Evolutionary conservation across 225 moss, liverwort and hornwort genomes (phyloP), one percentile per base, ranked within the genome.

Genomic region (Bryoerythrophyllum caledonicum): DNA sequence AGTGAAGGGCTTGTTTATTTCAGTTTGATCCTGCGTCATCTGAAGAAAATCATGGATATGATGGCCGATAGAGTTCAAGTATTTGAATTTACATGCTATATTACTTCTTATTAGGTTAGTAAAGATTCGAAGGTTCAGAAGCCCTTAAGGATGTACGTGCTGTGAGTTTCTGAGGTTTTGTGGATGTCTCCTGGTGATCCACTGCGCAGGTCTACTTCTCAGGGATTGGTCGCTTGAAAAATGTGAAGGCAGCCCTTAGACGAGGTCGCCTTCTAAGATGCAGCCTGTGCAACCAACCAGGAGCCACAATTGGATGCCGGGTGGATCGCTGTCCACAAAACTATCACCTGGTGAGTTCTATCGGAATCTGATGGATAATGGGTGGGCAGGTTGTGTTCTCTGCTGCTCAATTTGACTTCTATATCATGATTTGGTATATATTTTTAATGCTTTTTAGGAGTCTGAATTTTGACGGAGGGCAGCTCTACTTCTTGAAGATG

Each of bases 281-380:
- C 86, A 89, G 83, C 68, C 79, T 81, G 68, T 93, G 93, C 85
- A 91, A 88, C 56, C 93, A 87, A 63, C 91, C 89, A 32, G 93
- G 93, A 69, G 93, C 93, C 49, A 93, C 93, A 66, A 93, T 93
- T 76, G 93, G 93, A 65, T 93, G 93, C 76, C 91, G 91, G 52
- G 89, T 93, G 76, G 93, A 93, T 89, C 89, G 89, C 21, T 93
- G 93, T 76, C 86, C 91, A 23, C 91, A 84, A 59, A 93, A 91
- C 49, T 93, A 87, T 83, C 93, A 93, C 69, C 75, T 93, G 93
- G 93, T 93, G 67, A 78, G 88, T 73, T 68, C 32, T 17, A 21
- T 43, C 69, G 60, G 35, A 61, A n/a, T 35, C 44, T 2, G 44
- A 61, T 23, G 51, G 71, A 56, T 21, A 49, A 67, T 67, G 37